phyloP scores from a whole-genome alignment of 202 grass and related monocot genomes.

The Schoenoplectus tabernaemontani region DNA sequence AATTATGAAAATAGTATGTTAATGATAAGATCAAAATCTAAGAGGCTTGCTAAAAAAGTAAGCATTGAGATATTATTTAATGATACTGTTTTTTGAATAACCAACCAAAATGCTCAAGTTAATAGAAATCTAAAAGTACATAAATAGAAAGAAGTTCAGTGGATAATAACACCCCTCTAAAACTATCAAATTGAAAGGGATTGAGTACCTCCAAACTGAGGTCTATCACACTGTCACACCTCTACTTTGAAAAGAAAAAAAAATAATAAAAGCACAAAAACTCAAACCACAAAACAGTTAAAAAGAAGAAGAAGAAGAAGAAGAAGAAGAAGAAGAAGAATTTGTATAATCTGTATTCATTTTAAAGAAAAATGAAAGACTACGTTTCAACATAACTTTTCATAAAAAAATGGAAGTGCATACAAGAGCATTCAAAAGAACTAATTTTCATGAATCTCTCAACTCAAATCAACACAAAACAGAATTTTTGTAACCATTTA shows the following conservation, averaged over 20 bases:
- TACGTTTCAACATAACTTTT: not conserved
- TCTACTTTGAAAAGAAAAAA: not conserved
- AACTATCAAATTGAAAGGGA: not conserved
- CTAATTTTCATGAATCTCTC: not conserved
- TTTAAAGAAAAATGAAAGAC: not conserved
- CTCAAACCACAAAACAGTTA: not conserved
- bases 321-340: not conserved
- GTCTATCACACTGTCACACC: not conserved
- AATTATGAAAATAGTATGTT: too few relatives aligned
- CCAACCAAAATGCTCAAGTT: not conserved
- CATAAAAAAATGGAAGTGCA: not conserved
- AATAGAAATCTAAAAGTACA: not conserved
- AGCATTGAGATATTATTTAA: not conserved
- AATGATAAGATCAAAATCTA: conserved; percentile 8
- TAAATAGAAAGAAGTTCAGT: not conserved
- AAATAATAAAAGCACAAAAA: not conserved
- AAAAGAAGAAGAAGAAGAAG: too few relatives aligned
- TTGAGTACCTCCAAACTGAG: not conserved
- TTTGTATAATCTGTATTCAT: not conserved
- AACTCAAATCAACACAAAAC: not conserved
- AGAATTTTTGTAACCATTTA: not conserved
- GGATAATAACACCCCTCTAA: not conserved
- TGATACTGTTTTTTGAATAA: not conserved
- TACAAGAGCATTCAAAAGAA: not conserved
- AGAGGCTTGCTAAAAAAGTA: not conserved